A percentile compares a stretch with the other conserved stretches of the same genome.
These are phyloP conservation scores for Seminavis robusta DNA, from an alignment of 108 stramenopile genomes.

Conservation along the genomic window DNA sequence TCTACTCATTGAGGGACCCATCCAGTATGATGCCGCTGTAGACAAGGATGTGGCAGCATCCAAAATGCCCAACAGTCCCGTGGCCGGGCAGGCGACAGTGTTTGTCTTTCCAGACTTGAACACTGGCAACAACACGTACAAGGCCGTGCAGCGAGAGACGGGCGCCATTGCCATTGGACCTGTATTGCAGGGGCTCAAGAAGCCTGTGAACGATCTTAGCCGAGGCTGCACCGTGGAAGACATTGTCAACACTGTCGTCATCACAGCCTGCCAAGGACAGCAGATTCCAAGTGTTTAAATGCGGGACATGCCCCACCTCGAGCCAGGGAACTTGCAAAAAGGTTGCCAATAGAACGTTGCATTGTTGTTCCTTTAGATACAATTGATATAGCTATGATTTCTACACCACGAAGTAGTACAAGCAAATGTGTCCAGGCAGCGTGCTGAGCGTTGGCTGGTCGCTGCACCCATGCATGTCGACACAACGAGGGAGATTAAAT, in stretches of 20 bases:
- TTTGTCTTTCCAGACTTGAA: slow-evolving; percentile 36
- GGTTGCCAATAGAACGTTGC: too few species aligned
- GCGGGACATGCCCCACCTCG: too few species aligned
- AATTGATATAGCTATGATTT: too few species aligned
- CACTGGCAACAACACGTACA: slow-evolving; percentile 40
- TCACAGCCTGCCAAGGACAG: slow-evolving; percentile 32
- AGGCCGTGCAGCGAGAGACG: slow-evolving; percentile 36
- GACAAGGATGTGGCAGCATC: slow-evolving; percentile 23
- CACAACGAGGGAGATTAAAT: too few species aligned
- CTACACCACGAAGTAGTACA: too few species aligned
- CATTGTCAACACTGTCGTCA: slow-evolving; percentile 41
- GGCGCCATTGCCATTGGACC: slow-evolving; percentile 37
- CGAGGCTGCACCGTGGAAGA: slow-evolving; percentile 37
- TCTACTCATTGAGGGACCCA: slow-evolving; percentile 35
- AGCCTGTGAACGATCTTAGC: slow-evolving; percentile 36
- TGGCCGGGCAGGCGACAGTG: slow-evolving; percentile 35
- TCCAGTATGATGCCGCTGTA: slow-evolving; percentile 43
- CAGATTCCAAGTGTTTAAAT: not conserved
- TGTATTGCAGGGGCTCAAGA: slow-evolving; percentile 33
- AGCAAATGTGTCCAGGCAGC: too few species aligned
- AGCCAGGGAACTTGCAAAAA: too few species aligned
- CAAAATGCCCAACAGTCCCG: slow-evolving; percentile 25
- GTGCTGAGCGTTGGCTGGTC: too few species aligned
- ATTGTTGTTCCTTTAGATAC: too few species aligned
- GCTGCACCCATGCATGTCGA: too few species aligned